Conservation (phyloP, 768 basidiomycete genomes). For the Cystofilobasidium bisporidii region DNA sequence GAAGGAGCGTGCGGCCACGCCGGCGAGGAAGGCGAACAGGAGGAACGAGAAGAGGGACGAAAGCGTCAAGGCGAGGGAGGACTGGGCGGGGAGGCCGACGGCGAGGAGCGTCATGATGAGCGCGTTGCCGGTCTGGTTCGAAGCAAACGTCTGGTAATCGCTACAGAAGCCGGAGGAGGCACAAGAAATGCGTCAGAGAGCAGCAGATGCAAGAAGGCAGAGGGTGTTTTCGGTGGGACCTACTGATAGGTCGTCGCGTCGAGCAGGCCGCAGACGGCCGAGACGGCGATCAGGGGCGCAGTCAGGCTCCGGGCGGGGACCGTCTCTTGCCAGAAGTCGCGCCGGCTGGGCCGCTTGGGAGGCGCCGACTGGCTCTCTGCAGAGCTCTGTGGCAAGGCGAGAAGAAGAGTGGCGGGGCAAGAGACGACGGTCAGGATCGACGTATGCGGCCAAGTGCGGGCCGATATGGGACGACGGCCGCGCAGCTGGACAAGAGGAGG, state of each 20-base stretch:
- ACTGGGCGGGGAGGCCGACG: neutral
- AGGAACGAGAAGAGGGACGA: constrained; percentile 19
- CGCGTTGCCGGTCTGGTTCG: neutral
- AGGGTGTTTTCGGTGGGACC: no score
- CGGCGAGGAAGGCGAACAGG: constrained; percentile 1
- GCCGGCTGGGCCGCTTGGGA: no score
- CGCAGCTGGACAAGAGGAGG: no score
- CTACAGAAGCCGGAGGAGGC: no score
- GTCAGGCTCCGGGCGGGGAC: neutral
- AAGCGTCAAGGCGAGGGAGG: constrained; percentile 2
- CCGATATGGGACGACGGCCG: no score
- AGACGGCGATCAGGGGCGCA: neutral
- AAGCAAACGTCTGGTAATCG: neutral
- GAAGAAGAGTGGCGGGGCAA: no score
- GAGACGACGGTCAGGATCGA: no score
- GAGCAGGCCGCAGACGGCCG: neutral
- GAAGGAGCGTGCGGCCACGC: neutral
- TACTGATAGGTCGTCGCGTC: neutral
- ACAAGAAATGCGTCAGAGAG: no score
- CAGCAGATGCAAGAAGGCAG: no score
- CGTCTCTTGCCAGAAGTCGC: neutral
- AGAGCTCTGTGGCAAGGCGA: no score
- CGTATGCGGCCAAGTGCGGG: no score
- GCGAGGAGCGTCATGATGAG: neutral
- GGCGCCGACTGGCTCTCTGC: no score